Evolutionary conservation across 73 alveolate genomes (phyloP).

Genomic region (Uronychia binucleata): DNA sequence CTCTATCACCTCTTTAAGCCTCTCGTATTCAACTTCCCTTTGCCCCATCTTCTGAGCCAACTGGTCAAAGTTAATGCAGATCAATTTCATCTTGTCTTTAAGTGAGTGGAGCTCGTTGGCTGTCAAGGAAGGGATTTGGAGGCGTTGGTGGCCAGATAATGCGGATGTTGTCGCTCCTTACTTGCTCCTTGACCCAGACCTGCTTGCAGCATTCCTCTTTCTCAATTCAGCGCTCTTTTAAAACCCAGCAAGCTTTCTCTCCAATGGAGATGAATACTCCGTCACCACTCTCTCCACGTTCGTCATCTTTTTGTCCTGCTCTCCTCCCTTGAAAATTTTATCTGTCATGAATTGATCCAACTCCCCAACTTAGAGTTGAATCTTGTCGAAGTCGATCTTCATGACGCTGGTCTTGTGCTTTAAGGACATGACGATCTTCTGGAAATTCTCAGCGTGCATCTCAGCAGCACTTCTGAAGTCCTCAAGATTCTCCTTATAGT

Average conservation of each 20-base stretch:
- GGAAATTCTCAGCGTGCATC: slow-evolving; percentile 27
- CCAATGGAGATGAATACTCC: slow-evolving; percentile 24
- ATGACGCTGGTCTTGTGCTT: slow-evolving; percentile 25
- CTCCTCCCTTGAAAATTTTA: not conserved
- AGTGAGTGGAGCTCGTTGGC: not conserved
- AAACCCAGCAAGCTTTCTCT: slow-evolving; percentile 42
- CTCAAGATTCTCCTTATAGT: not conserved
- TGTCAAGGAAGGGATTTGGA: not conserved
- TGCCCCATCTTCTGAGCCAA: not conserved
- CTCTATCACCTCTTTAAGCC: slow-evolving; percentile 33
- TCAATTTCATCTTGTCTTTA: slow-evolving; percentile 5
- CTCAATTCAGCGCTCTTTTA: slow-evolving; percentile 59
- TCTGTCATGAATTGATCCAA: not conserved
- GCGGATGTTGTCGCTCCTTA: not conserved
- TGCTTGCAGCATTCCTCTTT: slow-evolving; percentile 25
- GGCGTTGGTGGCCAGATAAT: not conserved
- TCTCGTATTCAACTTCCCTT: slow-evolving; percentile 25
- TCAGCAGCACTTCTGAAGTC: slow-evolving; percentile 28
- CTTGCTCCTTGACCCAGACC: slow-evolving; percentile 36
- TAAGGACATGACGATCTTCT: slow-evolving; percentile 5
- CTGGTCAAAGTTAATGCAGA: slow-evolving; percentile 6
- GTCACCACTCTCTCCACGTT: not conserved
- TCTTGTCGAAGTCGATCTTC: slow-evolving; percentile 24
- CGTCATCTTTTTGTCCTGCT: not conserved
- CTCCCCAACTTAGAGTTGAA: slow-evolving; percentile 1